Percentiles rank a stretch among this genome's conserved stretches.
phyloP scores from a whole-genome alignment of 768 basidiomycete genomes.

The Neoboletus subvelutipes region DNA sequence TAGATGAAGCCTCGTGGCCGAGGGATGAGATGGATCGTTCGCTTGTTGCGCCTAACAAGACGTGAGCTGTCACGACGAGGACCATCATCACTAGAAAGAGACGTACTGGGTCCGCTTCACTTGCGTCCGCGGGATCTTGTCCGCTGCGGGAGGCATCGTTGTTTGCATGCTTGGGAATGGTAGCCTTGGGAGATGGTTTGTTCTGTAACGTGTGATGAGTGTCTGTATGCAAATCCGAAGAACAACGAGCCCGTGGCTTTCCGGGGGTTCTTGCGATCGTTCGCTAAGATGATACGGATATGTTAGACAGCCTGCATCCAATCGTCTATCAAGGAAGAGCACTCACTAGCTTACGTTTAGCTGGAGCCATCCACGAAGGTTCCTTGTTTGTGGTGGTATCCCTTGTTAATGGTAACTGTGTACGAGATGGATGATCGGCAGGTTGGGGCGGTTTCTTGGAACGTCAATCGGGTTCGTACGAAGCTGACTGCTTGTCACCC shows the following conservation, averaged over 20 bases:
- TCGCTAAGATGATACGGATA: neutral
- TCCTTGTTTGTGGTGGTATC: too few species aligned
- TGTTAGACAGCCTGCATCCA: neutral
- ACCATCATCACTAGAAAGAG: too few species aligned
- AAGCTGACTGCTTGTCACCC: too few species aligned
- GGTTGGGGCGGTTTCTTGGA: too few species aligned
- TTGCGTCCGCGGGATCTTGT: neutral
- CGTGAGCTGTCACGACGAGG: neutral
- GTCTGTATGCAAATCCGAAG: neutral
- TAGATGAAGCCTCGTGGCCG: neutral
- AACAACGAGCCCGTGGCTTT: neutral
- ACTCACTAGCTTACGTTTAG: neutral
- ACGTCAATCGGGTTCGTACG: too few species aligned
- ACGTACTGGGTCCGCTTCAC: neutral
- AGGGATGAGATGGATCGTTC: neutral
- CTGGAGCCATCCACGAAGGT: too few species aligned
- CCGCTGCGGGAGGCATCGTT: neutral
- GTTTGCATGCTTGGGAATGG: neutral
- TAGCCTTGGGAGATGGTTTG: neutral
- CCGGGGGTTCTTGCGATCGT: neutral
- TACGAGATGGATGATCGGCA: too few species aligned
- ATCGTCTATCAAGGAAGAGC: neutral
- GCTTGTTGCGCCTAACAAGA: neutral
- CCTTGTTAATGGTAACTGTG: too few species aligned
- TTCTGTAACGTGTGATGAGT: neutral